Percentiles rank a stretch among this genome's conserved stretches.
Conservation (phyloP, 2,329 filamentous ascomycete species). For the Aureobasidium melanogenum region DNA sequence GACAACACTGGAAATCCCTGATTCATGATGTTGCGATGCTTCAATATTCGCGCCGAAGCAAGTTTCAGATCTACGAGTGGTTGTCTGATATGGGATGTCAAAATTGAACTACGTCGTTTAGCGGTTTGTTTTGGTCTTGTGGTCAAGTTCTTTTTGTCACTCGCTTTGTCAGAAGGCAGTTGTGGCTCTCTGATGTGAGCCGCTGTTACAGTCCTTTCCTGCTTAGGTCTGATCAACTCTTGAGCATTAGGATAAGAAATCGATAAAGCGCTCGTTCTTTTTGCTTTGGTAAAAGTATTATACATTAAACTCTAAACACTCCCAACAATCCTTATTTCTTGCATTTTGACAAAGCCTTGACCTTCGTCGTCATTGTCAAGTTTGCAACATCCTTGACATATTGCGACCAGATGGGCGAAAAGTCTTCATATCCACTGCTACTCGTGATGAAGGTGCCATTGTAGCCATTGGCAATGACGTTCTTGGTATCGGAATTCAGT, state of each 20-base stretch:
- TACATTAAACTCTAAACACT: background rate
- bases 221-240: background rate
- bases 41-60: too few relatives aligned
- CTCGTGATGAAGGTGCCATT: background rate
- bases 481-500: background rate
- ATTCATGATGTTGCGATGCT: background rate
- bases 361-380: background rate
- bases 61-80: background rate
- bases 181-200: background rate
- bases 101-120: background rate
- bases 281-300: background rate
- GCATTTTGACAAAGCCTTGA: background rate
- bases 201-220: background rate
- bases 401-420: background rate
- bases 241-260: too few relatives aligned
- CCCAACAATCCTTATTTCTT: background rate
- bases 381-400: slow-evolving; percentile 2
- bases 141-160: background rate
- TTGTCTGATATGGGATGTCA: background rate
- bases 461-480: background rate
- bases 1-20: slow-evolving; percentile 6
- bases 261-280: too few relatives aligned
- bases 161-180: background rate
- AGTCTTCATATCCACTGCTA: background rate
- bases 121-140: background rate